Percentiles rank a stretch among this genome's conserved stretches.
These are phyloP conservation scores for Botrytis hyacinthi DNA, from an alignment of 2,329 filamentous ascomycete species.

Conservation along the genomic window DNA sequence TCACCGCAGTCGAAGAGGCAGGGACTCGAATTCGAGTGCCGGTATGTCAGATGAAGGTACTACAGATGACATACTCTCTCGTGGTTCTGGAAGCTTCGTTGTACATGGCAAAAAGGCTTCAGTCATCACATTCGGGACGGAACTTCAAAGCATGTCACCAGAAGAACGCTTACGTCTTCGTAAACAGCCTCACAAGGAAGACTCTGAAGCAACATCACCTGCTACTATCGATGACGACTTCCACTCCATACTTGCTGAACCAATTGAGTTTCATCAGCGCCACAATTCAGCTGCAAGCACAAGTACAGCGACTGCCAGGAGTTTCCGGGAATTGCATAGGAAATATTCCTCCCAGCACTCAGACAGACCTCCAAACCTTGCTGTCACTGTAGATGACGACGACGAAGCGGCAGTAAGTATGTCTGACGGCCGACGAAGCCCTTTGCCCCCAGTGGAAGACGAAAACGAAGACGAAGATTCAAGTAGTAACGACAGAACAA, in stretches of 20 bases:
- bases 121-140: slow-evolving; percentile 93
- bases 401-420: slow-evolving; percentile 60
- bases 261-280: slow-evolving; percentile 45
- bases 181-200: slow-evolving; percentile 49
- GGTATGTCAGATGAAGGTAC: slow-evolving; percentile 46
- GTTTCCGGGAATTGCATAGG: slow-evolving; percentile 62
- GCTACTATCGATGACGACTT: slow-evolving; percentile 47
- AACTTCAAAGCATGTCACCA: slow-evolving; percentile 74
- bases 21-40: slow-evolving; percentile 63
- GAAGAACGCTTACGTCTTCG: slow-evolving; percentile 70
- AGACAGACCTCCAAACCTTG: slow-evolving; percentile 36
- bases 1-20: slow-evolving; percentile 73
- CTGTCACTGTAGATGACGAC: slow-evolving; percentile 45
- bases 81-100: slow-evolving; percentile 85
- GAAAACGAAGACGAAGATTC: slow-evolving; percentile 29
- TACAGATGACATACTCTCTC: slow-evolving; percentile 67
- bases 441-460: slow-evolving; percentile 51
- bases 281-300: slow-evolving; percentile 62
- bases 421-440: slow-evolving; percentile 57
- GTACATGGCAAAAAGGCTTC: slow-evolving; percentile 98
- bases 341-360: slow-evolving; percentile 54
- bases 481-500: slow-evolving; percentile 19
- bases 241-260: slow-evolving; percentile 49
- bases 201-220: slow-evolving; percentile 32
- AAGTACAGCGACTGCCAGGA: slow-evolving; percentile 65